Evolutionary conservation across 331 rosid genomes (phyloP), one percentile per base, ranked within the genome.

Genomic region (Quercus phellos): DNA sequence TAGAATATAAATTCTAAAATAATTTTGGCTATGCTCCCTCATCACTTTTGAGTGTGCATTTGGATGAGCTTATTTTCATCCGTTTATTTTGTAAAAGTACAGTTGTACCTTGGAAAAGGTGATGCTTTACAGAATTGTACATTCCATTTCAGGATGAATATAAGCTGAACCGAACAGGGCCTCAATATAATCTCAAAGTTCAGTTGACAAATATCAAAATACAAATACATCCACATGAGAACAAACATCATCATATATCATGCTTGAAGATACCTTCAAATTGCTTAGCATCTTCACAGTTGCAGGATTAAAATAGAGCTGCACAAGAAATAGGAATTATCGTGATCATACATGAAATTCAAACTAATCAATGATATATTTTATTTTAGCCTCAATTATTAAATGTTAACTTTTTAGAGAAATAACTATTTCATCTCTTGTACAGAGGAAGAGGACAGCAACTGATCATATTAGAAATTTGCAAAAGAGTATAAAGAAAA

Each of bases 261-360:
- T 17, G 26, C 24, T 3, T 18, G 13, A 30, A 63, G 3, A 73
- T 86, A 93, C 98, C 98, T 93, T 93, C 86, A 90, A 82, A 88
- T 93, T 93, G 86, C 98, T 93, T 73, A 93, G 85, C 98, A 93
- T 93, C 93, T 93, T 93, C 85, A 93, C 97, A 7, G 98, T 93
- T 58, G 98, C 97, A 74, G 98, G 98, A 80, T 90, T 93, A 78
- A 93, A 93, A 88, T 91, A 93, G 46, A 93, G 88, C 98, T 93
- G 97, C 88, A 88, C 7, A 76, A 77, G 56, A 84, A 34, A 76
- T 27, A 66, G 71, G 24, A 66, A 12, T 66, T 34, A 66, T 66
- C 18, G 8, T 9, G 26, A 66, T 5, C 21, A 32, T 66, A 66
- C 24, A 6, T 63, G 69, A 18, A 66, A 11, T 21, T 32, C 50